Conservation (phyloP, 768 basidiomycete species). For the Udeniomyces megalosporus region DNA sequence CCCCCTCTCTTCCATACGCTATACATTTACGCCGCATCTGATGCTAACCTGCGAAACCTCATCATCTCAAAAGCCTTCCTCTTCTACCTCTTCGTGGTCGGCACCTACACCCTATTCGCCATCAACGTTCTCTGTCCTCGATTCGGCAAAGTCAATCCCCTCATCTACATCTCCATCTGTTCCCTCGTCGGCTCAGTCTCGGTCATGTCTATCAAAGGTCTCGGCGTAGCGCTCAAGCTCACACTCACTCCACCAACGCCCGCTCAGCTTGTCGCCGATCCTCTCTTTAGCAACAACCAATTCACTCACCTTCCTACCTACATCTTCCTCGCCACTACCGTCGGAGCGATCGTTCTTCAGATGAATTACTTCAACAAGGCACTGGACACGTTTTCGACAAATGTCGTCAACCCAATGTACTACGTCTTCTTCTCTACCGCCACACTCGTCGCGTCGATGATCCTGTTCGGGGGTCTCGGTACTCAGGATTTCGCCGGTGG, state of each 20-base stretch:
- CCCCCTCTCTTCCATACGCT: neutral
- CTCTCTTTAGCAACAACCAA: constrained; percentile 62
- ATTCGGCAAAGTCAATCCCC: constrained; percentile 70
- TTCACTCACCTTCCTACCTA: constrained; percentile 92
- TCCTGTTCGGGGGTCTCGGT: constrained; percentile 95
- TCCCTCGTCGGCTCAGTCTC: constrained; percentile 88
- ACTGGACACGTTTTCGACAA: constrained; percentile 87
- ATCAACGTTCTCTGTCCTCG: constrained; percentile 70
- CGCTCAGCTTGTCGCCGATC: too few relatives aligned
- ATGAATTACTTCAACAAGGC: constrained; percentile 79
- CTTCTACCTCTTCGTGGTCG: constrained; percentile 7
- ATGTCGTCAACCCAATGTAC: constrained; percentile 96
- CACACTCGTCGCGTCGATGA: constrained; percentile 82
- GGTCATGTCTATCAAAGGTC: constrained; percentile 98
- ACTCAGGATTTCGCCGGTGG: constrained; percentile 67
- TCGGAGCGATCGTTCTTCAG: constrained; percentile 49
- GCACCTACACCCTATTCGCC: constrained; percentile 60
- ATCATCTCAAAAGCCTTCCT: constrained; percentile 7
- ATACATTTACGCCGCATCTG: neutral
- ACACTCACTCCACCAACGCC: constrained; percentile 40
- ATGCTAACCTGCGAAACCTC: neutral
- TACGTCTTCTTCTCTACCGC: constrained; percentile 91
- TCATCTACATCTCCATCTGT: constrained; percentile 92
- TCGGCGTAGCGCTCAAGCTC: constrained; percentile 90
- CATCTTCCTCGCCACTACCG: constrained; percentile 70